Conservation (phyloP, 2,329 filamentous ascomycete genomes). For the Paecilomyces niveus region DNA sequence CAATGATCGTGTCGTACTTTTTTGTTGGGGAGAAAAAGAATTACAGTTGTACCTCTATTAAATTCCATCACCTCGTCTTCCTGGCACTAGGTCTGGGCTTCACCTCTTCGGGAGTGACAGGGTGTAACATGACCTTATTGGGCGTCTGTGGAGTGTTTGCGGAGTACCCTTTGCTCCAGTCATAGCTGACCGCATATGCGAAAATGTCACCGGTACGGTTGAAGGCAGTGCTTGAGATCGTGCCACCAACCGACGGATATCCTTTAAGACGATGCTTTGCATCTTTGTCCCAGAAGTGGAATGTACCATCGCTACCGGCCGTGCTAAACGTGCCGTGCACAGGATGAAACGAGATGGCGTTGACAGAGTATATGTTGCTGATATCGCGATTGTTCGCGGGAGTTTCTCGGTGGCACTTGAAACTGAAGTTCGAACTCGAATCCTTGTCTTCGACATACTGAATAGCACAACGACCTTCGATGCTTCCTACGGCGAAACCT, state of each 20-base stretch:
- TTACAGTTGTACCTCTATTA: neutral
- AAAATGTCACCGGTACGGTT: slow-evolving; percentile 78
- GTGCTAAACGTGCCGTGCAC: slow-evolving; percentile 97
- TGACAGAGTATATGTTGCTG: slow-evolving; percentile 89
- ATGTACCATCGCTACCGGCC: slow-evolving; percentile 89
- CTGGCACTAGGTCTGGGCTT: slow-evolving; percentile 46
- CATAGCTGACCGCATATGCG: slow-evolving; percentile 86
- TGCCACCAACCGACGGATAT: slow-evolving; percentile 74
- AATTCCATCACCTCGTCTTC: slow-evolving; percentile 31
- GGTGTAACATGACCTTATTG: slow-evolving; percentile 80
- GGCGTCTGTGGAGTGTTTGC: slow-evolving; percentile 64
- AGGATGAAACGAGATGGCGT: slow-evolving; percentile 96
- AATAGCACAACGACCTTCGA: slow-evolving; percentile 94
- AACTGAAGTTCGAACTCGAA: slow-evolving; percentile 85
- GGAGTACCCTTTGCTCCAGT: slow-evolving; percentile 96
- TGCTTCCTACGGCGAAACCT: slow-evolving; percentile 91
- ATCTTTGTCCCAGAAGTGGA: slow-evolving; percentile 72
- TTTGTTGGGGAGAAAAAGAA: neutral
- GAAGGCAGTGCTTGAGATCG: slow-evolving; percentile 88
- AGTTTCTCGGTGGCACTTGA: slow-evolving; percentile 93
- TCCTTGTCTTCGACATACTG: slow-evolving; percentile 98
- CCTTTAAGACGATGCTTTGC: slow-evolving; percentile 85
- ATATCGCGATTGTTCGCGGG: slow-evolving; percentile 57
- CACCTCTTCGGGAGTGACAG: slow-evolving; percentile 60
- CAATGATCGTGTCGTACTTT: neutral